These are phyloP conservation scores for Wickerhamomyces alni DNA, from an alignment of 805 yeast genomes.

Conservation along the genomic window DNA sequence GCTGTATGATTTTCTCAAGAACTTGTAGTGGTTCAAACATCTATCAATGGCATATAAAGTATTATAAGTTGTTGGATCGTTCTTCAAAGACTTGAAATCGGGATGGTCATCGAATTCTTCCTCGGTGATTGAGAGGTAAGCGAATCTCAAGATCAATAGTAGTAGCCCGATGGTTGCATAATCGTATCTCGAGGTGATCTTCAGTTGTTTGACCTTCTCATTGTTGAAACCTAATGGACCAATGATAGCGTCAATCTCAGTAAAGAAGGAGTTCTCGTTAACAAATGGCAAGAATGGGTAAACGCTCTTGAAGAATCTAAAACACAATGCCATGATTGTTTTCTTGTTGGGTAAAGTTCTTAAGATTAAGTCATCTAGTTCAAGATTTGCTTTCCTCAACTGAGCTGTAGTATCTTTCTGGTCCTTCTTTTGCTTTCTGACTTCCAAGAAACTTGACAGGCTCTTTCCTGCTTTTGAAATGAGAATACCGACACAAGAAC, in stretches of 20 bases:
- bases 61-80: conserved; percentile 8
- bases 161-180: conserved; percentile 18
- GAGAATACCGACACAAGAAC: neutral
- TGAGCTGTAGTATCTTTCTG: conserved; percentile 5
- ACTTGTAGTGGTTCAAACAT: conserved; percentile 48
- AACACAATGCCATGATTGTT: conserved; percentile 9
- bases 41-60: conserved; percentile 8
- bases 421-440: conserved; percentile 10
- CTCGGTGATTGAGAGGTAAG: conserved; percentile 12
- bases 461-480: conserved; percentile 2
- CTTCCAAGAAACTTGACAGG: conserved; percentile 3
- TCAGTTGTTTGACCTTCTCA: conserved; percentile 3
- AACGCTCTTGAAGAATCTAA: conserved; percentile 20
- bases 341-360: conserved; percentile 13
- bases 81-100: conserved; percentile 2
- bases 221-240: conserved; percentile 3
- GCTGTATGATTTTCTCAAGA: conserved; percentile 37
- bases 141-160: conserved; percentile 18
- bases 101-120: conserved; percentile 7
- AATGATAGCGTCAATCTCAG: conserved; percentile 13
- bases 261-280: conserved; percentile 16
- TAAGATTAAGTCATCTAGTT: conserved; percentile 10
- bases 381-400: neutral
- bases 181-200: conserved; percentile 14
- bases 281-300: conserved; percentile 22